These are phyloP conservation scores for Barnettozyma californica DNA, from an alignment of 805 yeast genomes.

Conservation along the genomic window DNA sequence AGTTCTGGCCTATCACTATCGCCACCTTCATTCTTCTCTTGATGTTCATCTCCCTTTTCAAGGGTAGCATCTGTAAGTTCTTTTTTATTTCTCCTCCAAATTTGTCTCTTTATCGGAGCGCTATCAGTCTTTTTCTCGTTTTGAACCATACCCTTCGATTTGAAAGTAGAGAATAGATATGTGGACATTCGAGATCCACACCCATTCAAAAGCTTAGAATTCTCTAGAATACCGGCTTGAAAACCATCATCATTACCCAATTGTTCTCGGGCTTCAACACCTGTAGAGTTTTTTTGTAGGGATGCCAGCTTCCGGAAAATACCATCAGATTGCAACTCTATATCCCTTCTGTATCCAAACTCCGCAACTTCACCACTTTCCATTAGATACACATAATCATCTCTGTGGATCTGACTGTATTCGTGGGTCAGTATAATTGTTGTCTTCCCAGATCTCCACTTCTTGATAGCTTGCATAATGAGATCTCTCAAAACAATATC, in stretches of 20 bases:
- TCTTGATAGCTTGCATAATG: conserved; percentile 45
- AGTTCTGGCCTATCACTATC: conserved; percentile 19
- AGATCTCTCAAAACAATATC: conserved; percentile 46
- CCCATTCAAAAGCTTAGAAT: background rate
- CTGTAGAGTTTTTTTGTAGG: conserved; percentile 14
- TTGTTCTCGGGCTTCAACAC: conserved; percentile 2
- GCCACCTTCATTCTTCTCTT: conserved; percentile 3
- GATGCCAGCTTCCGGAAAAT: conserved; percentile 16
- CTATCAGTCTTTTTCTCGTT: conserved; percentile 5
- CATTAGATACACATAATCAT: conserved; percentile 57
- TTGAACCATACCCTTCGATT: conserved; percentile 18
- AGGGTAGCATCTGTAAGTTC: background rate
- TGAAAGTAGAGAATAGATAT: conserved; percentile 16
- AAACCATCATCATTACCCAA: background rate
- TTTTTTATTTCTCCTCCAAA: conserved; percentile 8
- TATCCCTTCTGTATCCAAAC: conserved; percentile 33
- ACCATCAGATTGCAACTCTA: conserved; percentile 21
- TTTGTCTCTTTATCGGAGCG: background rate
- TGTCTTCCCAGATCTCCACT: conserved; percentile 62
- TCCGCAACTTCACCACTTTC: conserved; percentile 53
- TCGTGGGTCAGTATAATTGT: conserved; percentile 85
- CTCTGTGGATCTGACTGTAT: conserved; percentile 43
- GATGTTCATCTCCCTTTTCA: conserved; percentile 2
- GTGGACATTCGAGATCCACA: conserved; percentile 13
- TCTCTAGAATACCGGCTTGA: background rate